Conservation (phyloP, 768 basidiomycete species). For the Pleurotus sapidus region DNA sequence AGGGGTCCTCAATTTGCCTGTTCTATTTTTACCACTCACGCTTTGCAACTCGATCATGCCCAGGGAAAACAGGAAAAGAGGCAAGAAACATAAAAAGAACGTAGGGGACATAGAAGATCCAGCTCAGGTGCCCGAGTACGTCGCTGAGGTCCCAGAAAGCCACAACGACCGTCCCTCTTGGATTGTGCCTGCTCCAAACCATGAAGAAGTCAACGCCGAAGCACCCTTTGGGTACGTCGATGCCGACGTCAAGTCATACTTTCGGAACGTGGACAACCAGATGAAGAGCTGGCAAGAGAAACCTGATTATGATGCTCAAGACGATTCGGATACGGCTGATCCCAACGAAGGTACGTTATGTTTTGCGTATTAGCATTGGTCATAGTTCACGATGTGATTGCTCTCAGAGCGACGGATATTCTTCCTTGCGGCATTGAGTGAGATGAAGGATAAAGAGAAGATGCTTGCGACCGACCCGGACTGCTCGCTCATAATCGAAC, state of each 20-base stretch:
- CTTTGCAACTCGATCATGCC: conserved; percentile 47
- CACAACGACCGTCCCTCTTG: conserved; percentile 54
- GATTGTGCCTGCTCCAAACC: conserved; percentile 49
- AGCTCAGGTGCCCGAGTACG: conserved; percentile 10
- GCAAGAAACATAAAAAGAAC: conserved; percentile 68
- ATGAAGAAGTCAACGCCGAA: conserved; percentile 46
- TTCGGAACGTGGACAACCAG: conserved; percentile 83
- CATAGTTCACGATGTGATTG: background rate
- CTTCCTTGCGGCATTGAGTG: conserved; percentile 76
- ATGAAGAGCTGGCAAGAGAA: conserved; percentile 83
- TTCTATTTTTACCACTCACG: background rate
- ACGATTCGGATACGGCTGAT: conserved; percentile 45
- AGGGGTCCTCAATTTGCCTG: background rate
- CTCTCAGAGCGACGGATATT: conserved; percentile 69
- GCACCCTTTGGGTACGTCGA: conserved; percentile 92
- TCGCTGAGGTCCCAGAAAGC: conserved; percentile 12
- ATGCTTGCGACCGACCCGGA: conserved; percentile 92
- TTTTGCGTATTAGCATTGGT: background rate
- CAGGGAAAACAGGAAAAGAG: conserved; percentile 71
- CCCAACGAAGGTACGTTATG: conserved; percentile 64
- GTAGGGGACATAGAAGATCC: conserved; percentile 17
- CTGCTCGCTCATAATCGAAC: conserved; percentile 85
- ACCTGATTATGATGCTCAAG: conserved; percentile 34
- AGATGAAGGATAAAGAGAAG: conserved; percentile 87
- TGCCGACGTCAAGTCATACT: conserved; percentile 89